phyloP scores from a whole-genome alignment of 345 rosid genomes.

The Passiflora organensis region DNA sequence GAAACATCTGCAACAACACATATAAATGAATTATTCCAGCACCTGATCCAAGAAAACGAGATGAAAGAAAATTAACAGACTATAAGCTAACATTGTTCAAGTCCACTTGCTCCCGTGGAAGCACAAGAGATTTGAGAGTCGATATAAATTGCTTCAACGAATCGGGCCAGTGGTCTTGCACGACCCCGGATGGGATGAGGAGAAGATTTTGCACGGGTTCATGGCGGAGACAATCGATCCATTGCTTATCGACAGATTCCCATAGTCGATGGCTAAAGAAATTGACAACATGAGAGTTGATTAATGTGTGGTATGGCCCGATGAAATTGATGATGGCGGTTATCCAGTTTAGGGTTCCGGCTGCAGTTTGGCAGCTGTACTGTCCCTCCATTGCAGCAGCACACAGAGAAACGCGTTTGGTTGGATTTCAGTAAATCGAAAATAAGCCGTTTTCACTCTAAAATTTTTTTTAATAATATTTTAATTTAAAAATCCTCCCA shows the following conservation, averaged over 20 bases:
- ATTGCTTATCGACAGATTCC: slow-evolving; percentile 66
- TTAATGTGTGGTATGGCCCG: slow-evolving; percentile 45
- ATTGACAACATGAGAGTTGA: slow-evolving; percentile 70
- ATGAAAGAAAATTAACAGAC: no score
- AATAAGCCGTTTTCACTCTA: no score
- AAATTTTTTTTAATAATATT: no score
- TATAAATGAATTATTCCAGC: no score
- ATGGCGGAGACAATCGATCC: slow-evolving; percentile 64
- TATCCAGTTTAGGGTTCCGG: slow-evolving; percentile 70
- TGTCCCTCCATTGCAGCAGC: background rate
- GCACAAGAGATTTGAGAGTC: slow-evolving; percentile 53
- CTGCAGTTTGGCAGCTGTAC: slow-evolving; percentile 57
- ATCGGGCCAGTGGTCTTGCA: slow-evolving; percentile 84
- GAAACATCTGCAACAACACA: slow-evolving; percentile 48
- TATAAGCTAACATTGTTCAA: slow-evolving; percentile 46
- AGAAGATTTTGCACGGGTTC: slow-evolving; percentile 61
- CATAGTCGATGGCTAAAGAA: slow-evolving; percentile 75
- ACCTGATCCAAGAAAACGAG: slow-evolving; percentile 3
- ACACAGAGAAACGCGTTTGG: no score
- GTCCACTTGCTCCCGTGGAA: slow-evolving; percentile 62
- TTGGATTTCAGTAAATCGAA: no score
- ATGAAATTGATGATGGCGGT: slow-evolving; percentile 56
- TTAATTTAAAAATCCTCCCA: no score
- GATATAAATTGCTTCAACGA: slow-evolving; percentile 65
- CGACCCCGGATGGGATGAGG: slow-evolving; percentile 63